Base-by-base conservation (phyloP, 495 filamentous ascomycete genomes). In the Neurospora cerealis region DNA sequence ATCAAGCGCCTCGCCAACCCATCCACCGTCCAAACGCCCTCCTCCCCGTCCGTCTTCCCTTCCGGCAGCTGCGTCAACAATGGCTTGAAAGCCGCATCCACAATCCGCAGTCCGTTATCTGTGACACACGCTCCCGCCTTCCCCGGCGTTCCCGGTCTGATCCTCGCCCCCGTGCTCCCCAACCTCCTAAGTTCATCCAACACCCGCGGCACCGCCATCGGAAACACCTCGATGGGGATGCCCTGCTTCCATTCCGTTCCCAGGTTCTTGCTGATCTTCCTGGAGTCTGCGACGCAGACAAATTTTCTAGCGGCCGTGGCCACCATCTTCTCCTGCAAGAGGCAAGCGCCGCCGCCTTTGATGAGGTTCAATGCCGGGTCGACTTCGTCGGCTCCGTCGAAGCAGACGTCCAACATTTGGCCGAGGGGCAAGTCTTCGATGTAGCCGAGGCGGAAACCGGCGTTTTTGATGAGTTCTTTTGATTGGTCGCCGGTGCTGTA, bases 321-420 rank as follows among this genome's bases (percentile, higher is more conserved):
- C 17, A 99, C 95, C 32, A 99, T 85, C 85, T 99, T 99, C 86
- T 99, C 96, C 83, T 98, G 96, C 87, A 97, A 98, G 73, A 98
- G 83, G 82, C 96, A 99, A 37, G 94, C 96, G 62, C 96, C 96
- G 19, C 96, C 96, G 66, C 96, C 96, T 85, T 99, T 99, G 83
- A 99, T 97, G 79, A 94, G 93, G 83, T 98, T 99, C 71, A 99
- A 82, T 46, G 94, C 93, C 32, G 93, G 93, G 81, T 99, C 96
- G 37, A 99, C 94, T 85, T 99, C 96, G 81, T 99, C 96, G 32
- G 96, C 96, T 44, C 96, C 95, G 82, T 98, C 95, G 77, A 98
- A 98, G 39, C 90, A 90, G 38, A 98, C 90, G 78, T 97, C 94
- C 17, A n/a, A n/a, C n/a, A n/a, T n/a, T n/a, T n/a, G n/a, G n/a